Conservation (phyloP, 202 grass and related monocot species). For the Zizania palustris region DNA sequence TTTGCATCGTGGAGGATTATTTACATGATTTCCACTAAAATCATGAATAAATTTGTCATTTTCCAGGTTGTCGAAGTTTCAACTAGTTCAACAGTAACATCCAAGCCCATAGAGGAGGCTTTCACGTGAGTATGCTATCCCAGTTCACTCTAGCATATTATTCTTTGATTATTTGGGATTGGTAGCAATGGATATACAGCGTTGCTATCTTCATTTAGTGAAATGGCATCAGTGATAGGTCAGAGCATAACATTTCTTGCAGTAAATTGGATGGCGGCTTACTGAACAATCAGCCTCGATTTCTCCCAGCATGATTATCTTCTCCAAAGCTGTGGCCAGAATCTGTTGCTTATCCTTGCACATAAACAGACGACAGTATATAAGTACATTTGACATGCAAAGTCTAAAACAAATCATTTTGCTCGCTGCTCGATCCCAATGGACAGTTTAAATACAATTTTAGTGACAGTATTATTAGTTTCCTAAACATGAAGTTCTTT, state of each 20-base stretch:
- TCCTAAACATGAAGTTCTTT: not conserved
- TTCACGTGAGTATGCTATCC: constrained; percentile 52
- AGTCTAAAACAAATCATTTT: not conserved
- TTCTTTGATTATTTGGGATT: not conserved
- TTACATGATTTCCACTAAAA: constrained; percentile 22
- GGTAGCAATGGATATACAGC: constrained; percentile 11
- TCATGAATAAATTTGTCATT: constrained; percentile 29
- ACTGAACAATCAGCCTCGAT: not conserved
- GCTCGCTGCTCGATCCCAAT: not conserved
- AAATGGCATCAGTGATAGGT: not conserved
- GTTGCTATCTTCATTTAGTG: not conserved
- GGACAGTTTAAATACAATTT: not conserved
- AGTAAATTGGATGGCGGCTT: not conserved
- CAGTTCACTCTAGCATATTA: constrained; percentile 14
- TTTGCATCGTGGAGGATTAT: constrained; percentile 1
- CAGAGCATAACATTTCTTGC: not conserved
- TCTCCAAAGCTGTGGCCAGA: not conserved
- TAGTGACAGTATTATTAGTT: not conserved
- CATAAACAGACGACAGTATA: not conserved
- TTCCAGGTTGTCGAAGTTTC: constrained; percentile 91
- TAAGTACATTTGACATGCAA: not conserved
- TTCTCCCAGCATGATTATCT: not conserved
- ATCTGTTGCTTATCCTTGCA: not conserved
- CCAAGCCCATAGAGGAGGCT: constrained; percentile 67
- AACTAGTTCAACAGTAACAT: constrained; percentile 61